Evolutionary conservation across 176 grass and related monocot genomes (phyloP), one percentile per base, ranked within the genome.

Genomic region (Puccinellia tenuiflora): DNA sequence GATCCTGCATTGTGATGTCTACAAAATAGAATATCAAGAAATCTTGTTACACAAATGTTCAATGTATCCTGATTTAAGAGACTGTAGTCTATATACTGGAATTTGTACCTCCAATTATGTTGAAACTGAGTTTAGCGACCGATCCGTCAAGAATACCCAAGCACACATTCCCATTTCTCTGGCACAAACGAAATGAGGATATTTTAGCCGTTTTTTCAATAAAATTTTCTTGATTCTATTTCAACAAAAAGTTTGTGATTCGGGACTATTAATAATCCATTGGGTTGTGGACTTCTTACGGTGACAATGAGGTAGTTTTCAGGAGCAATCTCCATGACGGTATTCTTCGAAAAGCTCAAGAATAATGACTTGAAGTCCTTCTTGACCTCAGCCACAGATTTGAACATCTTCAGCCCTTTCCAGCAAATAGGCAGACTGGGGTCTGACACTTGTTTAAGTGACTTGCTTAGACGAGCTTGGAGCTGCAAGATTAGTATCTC

Each of bases 1-100:
- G 87, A 86, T 98, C 93, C 90, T 90, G 96, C 87, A 98, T 69
- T 20, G 87, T 88, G 55, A 98, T 95, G 74, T 96, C 96, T 98
- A 68, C 38, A 85, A 77, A 74, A 75, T 21, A 37, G 45, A 38
- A 82, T 5, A 55, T 31, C 21, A 70, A n/a, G n/a, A n/a, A 45
- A 39, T 39, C 38, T 78, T 73, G 73, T 51, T 71, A 77, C 21
- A 79, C 9, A 43, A 81, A 84, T 15, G 47, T 50, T 28, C 16
- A 37, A 6, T 9, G 4, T 21, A 45, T 81, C 43, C 11, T n/a
- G 69, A 71, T 77, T 80, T 77, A 42, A 81, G 59, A 81, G 84
- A 59, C 17, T 48, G 38, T 9, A 39, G 38, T 7, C 5, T 39
- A 24, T 18, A 39, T 46, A 54, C n/a, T 46, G 45, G 54, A 75